Evolutionary conservation across 169 alveolate species (phyloP), one percentile per base, ranked within the genome.

Genomic region (Eimeria mitis): DNA sequence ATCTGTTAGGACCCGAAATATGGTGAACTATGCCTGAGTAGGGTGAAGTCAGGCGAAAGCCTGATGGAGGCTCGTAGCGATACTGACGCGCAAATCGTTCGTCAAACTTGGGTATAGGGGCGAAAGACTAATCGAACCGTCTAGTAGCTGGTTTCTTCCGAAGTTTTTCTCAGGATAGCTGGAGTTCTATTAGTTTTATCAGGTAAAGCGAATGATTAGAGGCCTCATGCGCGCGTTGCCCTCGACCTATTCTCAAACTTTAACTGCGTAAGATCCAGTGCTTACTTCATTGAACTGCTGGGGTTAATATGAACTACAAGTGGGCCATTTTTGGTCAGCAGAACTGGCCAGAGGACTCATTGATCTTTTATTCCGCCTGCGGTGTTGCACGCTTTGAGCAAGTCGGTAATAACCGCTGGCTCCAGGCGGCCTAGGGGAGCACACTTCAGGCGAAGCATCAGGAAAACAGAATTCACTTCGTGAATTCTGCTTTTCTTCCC

Each of bases 61-160:
- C 98, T 98, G 98, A 96, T 98, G 99, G 99, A 98, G 97, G 99
- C 98, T 97, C 99, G 98, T 96, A 97, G 98, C 98, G 99, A 97
- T 97, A 97, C 98, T 97, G 98, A 97, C 98, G 99, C 98, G 99
- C 98, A 97, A 97, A 97, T 98, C 99, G 98, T 97, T 98, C 98
- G 98, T 97, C 98, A 97, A 97, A 97, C 97, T 97, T 97, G 98
- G 98, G 98, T 98, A 97, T 98, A 98, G 99, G 99, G 99, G 99
- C 98, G 98, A 98, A 97, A 97, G 98, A 98, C 99, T 97, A 97
- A 97, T 98, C 99, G 98, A 98, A 98, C 98, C 98, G 97, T 98
- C 99, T 98, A 98, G 98, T 98, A 98, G 99, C 99, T 98, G 99
- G 99, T 98, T 98, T 98, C 98, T 98, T 98, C 98, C 98, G 99